Percentiles rank a stretch among this genome's conserved stretches.
phyloP scores from a whole-genome alignment of 1,284 basidiomycete species.

The Flammula alnicola region DNA sequence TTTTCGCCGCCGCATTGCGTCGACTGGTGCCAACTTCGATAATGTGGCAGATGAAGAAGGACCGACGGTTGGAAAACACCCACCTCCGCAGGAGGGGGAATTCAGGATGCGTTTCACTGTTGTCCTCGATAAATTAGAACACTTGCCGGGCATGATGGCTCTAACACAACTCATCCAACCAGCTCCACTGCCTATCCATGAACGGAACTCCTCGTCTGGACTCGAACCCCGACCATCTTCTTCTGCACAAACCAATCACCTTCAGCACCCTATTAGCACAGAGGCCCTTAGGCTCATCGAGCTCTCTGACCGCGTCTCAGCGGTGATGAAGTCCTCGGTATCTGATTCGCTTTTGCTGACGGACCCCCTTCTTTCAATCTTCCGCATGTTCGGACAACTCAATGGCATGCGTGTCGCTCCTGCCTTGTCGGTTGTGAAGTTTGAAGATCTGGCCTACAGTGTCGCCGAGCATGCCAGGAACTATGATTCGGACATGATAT shows the following conservation, averaged over 20 bases:
- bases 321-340: conserved; percentile 86
- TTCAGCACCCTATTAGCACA: conserved; percentile 37
- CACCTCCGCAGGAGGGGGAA: conserved; percentile 30
- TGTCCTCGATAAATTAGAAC: conserved; percentile 90
- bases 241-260: conserved; percentile 12
- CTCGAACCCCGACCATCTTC: conserved; percentile 14
- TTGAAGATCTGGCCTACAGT: conserved; percentile 71
- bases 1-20: conserved; percentile 52
- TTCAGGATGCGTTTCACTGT: conserved; percentile 72
- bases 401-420: conserved; percentile 73
- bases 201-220: conserved; percentile 8
- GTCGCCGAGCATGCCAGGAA: conserved; percentile 72
- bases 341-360: conserved; percentile 70
- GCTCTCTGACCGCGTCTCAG: conserved; percentile 89
- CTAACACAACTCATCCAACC: conserved; percentile 68
- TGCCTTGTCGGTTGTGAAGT: conserved; percentile 67
- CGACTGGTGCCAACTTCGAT: conserved; percentile 50
- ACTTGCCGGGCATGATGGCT: conserved; percentile 79
- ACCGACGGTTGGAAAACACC: conserved; percentile 18
- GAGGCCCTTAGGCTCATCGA: conserved; percentile 88
- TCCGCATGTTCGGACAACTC: conserved; percentile 83
- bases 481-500: conserved; percentile 72
- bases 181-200: conserved; percentile 9
- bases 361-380: conserved; percentile 85
- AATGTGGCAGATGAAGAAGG: conserved; percentile 45